These are phyloP conservation scores for Trichoderma sp. DNA, from an alignment of 2,329 filamentous ascomycete species.

Conservation along the genomic window DNA sequence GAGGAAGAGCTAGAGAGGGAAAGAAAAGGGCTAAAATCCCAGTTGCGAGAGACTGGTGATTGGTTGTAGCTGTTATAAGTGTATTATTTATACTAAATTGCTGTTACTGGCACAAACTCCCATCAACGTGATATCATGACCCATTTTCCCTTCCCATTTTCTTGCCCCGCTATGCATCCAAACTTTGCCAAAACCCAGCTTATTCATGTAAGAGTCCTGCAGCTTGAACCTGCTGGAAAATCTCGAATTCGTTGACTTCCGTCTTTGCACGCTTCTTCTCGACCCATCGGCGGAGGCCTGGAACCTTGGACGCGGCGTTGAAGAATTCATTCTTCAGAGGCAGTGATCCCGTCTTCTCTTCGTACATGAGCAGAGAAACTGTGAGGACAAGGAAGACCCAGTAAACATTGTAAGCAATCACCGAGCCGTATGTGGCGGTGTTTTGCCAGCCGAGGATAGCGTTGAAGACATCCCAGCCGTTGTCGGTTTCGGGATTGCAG, in stretches of 20 bases:
- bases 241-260: constrained; percentile 18
- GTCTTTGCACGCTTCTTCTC: constrained; percentile 17
- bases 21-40: too few species aligned
- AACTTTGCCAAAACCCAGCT: background rate
- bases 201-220: constrained; percentile 20
- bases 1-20: too few species aligned
- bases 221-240: constrained; percentile 25
- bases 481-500: constrained; percentile 66
- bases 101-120: background rate
- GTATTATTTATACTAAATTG: too few species aligned
- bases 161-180: background rate
- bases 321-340: constrained; percentile 23
- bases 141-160: background rate
- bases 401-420: constrained; percentile 86
- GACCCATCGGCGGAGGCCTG: constrained; percentile 10
- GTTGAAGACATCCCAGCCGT: constrained; percentile 75
- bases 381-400: constrained; percentile 61
- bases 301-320: constrained; percentile 5
- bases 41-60: too few species aligned
- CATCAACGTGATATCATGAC: background rate
- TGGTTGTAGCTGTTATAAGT: too few species aligned
- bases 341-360: constrained; percentile 22
- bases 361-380: constrained; percentile 20
- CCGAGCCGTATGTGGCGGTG: constrained; percentile 83
- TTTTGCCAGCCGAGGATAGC: constrained; percentile 79